A percentile compares a stretch with the other conserved stretches of the same genome.
phyloP scores from a whole-genome alignment of 768 basidiomycete species.

The Russula earlei region DNA sequence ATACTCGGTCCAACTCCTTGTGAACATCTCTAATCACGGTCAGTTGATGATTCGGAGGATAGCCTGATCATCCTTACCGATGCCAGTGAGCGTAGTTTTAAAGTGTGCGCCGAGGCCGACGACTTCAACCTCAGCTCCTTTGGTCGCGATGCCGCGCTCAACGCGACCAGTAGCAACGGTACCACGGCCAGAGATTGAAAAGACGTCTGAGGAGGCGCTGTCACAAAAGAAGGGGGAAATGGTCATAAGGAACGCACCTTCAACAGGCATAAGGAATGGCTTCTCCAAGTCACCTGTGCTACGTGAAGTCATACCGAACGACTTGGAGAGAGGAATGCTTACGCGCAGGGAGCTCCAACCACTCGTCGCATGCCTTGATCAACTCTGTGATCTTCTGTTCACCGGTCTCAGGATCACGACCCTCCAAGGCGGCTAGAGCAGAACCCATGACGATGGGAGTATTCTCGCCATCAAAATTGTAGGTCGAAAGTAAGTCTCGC shows the following conservation, averaged over 20 bases:
- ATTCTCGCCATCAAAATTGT: slow-evolving; percentile 94
- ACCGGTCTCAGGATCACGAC: slow-evolving; percentile 72
- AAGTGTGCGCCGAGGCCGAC: slow-evolving; percentile 71
- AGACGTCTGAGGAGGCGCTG: slow-evolving; percentile 51
- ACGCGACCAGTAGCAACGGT: slow-evolving; percentile 95
- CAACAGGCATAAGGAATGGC: slow-evolving; percentile 92
- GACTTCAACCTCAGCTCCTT: slow-evolving; percentile 91
- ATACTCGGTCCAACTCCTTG: slow-evolving; percentile 91
- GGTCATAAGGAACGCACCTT: slow-evolving; percentile 39
- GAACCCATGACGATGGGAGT: slow-evolving; percentile 99
- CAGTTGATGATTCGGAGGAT: neutral
- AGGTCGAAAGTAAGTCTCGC: slow-evolving; percentile 84
- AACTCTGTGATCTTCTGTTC: slow-evolving; percentile 71
- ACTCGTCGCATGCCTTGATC: slow-evolving; percentile 78
- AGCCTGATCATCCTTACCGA: slow-evolving; percentile 43
- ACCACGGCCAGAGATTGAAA: slow-evolving; percentile 97
- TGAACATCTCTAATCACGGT: slow-evolving; percentile 84
- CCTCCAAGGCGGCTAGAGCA: slow-evolving; percentile 89
- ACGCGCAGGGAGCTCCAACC: slow-evolving; percentile 93
- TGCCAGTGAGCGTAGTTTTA: slow-evolving; percentile 94
- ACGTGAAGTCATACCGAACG: neutral
- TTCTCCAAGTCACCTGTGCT: slow-evolving; percentile 85
- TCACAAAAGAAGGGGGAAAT: neutral
- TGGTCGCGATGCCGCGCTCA: slow-evolving; percentile 85
- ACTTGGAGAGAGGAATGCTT: slow-evolving; percentile 25